Evolutionary conservation across 2,329 filamentous ascomycete species (phyloP), one percentile per base, ranked within the genome.

Genomic region (Colletotrichum chrysophilum): DNA sequence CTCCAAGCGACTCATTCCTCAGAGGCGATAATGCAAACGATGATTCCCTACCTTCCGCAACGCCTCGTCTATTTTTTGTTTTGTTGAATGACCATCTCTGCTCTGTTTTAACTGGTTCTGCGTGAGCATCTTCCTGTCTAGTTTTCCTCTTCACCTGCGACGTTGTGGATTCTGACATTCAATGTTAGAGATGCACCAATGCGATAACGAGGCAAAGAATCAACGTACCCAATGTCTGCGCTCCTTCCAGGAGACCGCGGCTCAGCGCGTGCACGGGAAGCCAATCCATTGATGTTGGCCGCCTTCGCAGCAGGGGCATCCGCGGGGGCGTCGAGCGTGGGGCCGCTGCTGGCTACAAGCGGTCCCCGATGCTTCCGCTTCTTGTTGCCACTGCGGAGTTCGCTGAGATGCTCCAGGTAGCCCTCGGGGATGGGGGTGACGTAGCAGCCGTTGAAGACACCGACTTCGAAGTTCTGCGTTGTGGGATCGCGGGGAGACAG

Each of bases 361-460:
- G 69, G 30, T n/a, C 43, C 52, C 30, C 21, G 30, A 28, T 60
- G 55, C 64, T 75, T 74, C 76, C 89, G 88, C 77, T 91, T 93
- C 83, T 95, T 93, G 62, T 93, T 94, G 58, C 94, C 30, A 24
- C 56, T 74, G 69, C 95, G 89, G 21, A 96, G 85, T 74, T 89
- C 87, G 84, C 95, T 93, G 7, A 97, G 88, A 80, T 95, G 94
- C 78, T 95, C 92, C 79, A 98, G 97, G 86, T 98, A 98, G 48
- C 91, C 93, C 8, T 93, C 90, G 2, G 93, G 91, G 3, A 98
- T 94, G 0, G 92, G 92, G 0, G 96, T 98, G 76, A 95, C 89
- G 84, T 98, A 98, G 78, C 93, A 92, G 61, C 96, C 96, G 81
- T 93, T 95, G 87, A 98, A 98, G 10, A 98, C 96, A 70, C 96